Evolutionary conservation across 371 early-diverging fungal species (phyloP), one percentile per base, ranked within the genome.

Genomic region (Actinomortierella ambigua): DNA sequence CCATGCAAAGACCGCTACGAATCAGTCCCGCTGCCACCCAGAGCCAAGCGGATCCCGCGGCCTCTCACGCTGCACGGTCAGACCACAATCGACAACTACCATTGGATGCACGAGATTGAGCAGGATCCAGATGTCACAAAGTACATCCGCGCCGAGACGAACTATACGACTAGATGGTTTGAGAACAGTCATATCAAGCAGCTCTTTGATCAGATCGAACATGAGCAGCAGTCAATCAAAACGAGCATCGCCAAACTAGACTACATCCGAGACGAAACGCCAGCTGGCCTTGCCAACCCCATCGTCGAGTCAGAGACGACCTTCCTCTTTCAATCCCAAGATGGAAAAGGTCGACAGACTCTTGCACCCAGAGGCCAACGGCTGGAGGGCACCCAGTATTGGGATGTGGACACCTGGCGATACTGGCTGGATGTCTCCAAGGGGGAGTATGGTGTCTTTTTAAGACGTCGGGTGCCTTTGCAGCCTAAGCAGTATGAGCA

Each of bases 71-170:
- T 81, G 17, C 61, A 78, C 28, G 76, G 75, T 41, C 61, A 66
- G 15, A 70, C 73, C 0, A 18, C 78, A 1, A 55, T 63, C 40
- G 84, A 84, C 63, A 51, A 82, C 48, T 84, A 79, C 57, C 61
- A 44, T 11, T 84, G 81, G 81, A 69, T 84, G 54, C 66, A 77
- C 29, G 29, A 77, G 28, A 49, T 75, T 34, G 65, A 69, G n/a
- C 40, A 43, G 1, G 79, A 79, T 42, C 70, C 78, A 3, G 81
- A 78, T 28, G 80, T 81, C 3, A 15, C 52, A 23, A 42, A 50
- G 1, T 82, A 84, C 51, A 78, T 84, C 34, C 47, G 56, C 0
- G 64, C 55, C 3, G 84, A 84, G 57, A 75, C 69, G 5, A 51
- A 61, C 2, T 84, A 78, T 58, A 68, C 79, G 26, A 39, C 53